Evolutionary conservation across 2,329 filamentous ascomycete species (phyloP).

Genomic region (Gyromitra esculenta): DNA sequence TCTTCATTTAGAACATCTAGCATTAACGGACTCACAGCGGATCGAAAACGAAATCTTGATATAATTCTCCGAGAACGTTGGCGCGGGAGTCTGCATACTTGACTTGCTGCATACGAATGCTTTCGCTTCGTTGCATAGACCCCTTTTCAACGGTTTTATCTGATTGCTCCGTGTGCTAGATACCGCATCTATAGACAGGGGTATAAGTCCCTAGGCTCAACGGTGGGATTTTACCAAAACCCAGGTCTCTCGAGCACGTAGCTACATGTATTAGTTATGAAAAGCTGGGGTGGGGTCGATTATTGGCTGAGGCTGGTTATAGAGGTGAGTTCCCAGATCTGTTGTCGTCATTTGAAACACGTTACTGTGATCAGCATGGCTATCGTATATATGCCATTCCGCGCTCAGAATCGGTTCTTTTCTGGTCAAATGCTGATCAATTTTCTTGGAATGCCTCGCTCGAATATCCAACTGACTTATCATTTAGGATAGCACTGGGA

Average conservation of each 20-base stretch:
- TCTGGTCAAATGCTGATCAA: not conserved
- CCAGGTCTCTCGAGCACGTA: not conserved
- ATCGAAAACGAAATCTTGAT: not conserved
- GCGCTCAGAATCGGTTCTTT: not conserved
- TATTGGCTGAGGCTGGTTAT: not conserved
- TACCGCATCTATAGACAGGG: not conserved
- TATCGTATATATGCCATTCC: not conserved
- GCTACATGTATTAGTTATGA: not conserved
- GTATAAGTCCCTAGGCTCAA: not conserved
- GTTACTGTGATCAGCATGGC: not conserved
- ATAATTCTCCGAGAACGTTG: not conserved
- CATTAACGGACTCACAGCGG: not conserved
- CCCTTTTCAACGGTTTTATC: slow-evolving; percentile 2
- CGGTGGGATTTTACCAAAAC: not conserved
- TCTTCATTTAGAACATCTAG: not conserved
- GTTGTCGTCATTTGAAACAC: slow-evolving; percentile 1
- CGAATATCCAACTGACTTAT: not conserved
- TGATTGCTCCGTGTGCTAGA: not conserved
- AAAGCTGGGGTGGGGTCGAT: not conserved
- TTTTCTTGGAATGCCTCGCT: not conserved
- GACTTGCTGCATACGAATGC: not conserved
- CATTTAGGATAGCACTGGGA: not conserved
- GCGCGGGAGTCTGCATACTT: not conserved
- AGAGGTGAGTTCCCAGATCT: not conserved
- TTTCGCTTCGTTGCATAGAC: slow-evolving; percentile 8